Evolutionary conservation across 23 red algal species (phyloP), one percentile per base, ranked within the genome.

Genomic region (Gracilaria vermiculophylla): DNA sequence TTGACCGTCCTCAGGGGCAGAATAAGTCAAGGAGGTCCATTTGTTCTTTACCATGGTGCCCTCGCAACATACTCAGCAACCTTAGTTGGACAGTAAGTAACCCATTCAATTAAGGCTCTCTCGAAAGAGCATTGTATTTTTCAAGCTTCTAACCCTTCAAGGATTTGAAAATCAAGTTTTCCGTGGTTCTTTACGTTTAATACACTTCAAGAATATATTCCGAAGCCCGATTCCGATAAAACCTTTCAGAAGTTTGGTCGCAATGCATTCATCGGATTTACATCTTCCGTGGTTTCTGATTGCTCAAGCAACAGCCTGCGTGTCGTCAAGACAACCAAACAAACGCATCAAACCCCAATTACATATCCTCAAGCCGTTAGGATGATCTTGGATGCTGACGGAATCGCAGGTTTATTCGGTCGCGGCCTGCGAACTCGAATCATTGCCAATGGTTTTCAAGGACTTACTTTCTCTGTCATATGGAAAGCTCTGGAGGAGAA

Each of bases 391-490:
- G 88, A 81, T 44, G 66, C 77, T 45, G 88, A 92, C 37, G 88
- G 88, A 35, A 44, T 92, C 34, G 28, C 60, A n/a, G 88, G 88
- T 14, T 77, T 92, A 14, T 76, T 92, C 28, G 88, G 88, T 56
- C 88, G 88, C 25, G 88, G 88, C 28, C 47, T 92, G 27, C 56
- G 78, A 48, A 92, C 88, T 17, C 75, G 88, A 71, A 92, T 92
- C 52, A 92, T 92, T 83, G 88, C 88, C 13, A 92, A 92, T 57
- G 88, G 88, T 19, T 92, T 92, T 60, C 88, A 92, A 44, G 88
- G 88, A 43, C 88, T 92, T 29, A 81, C 78, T 20, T 92, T 92
- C 62, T 83, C 88, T 27, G 88, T 92, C 4, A 81, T 92, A 62
- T 92, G 88, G 88, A 92, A 92, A 62, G 77, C 78, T 21, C 75